Base-by-base conservation (phyloP, 2,329 filamentous ascomycete genomes). In the Dryadomyces sulphureus region DNA sequence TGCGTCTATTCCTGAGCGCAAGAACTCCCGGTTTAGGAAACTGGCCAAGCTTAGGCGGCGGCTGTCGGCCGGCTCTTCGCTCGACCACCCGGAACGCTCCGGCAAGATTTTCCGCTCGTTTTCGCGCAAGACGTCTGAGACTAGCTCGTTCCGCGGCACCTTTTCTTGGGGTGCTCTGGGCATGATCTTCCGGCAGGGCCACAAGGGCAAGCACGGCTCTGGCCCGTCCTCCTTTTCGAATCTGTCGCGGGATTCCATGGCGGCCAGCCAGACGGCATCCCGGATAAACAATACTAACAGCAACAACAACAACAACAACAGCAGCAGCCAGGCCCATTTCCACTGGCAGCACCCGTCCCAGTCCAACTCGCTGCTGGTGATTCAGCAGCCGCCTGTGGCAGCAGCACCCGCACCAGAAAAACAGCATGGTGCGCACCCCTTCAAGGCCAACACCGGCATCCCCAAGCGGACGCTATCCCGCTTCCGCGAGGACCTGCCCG, bases 401-500 rank as follows among this genome's bases (percentile, higher is more conserved):
- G 58, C 22, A 4, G 21, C 20, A 16, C 7, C 21, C 7, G 7
- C 42, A 19, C 27, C 27, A 32, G 32, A 24, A 24, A 36, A 25
- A 17, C 17, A 20, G 11, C 11, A 17, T 8, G 22, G 7, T 24
- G 45, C 55, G 20, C 56, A 56, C 8, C 52, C 57, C 22, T 61
- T 60, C 16, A 60, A 57, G 43, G 46, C 62, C 7, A 67, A 63
- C 52, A 59, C 65, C 12, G 64, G 62, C 7, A 59, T 80, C 6
- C 82, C 87, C 6, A 82, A 84, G 56, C 78, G 89, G 47, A 92
- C 87, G 4, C 81, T 85, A 62, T 95, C 89, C 34, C 89, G 86
- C 47, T 96, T 96, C 65, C 77, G 84, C 42, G 90, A 96, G 65
- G 88, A 95, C 57, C 71, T 95, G 12, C 89, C 88, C 4, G 90